These are phyloP conservation scores for Silene latifolia DNA, from an alignment of 148 eudicot genomes.

Conservation along the genomic window DNA sequence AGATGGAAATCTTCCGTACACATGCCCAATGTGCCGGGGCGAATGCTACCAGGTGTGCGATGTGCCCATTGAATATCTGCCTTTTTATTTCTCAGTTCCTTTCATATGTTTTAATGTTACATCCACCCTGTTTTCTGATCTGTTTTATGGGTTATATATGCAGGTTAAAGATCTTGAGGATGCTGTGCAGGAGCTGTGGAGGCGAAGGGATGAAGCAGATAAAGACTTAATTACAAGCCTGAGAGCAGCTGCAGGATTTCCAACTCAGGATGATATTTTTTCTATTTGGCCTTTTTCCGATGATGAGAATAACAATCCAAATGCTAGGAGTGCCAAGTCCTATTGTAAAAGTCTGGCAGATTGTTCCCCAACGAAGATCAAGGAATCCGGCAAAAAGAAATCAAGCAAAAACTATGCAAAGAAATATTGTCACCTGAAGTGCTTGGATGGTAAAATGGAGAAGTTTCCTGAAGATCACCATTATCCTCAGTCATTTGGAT, in stretches of 20 bases:
- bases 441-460: conserved; percentile 31
- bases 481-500: conserved; percentile 36
- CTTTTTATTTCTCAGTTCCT: neutral
- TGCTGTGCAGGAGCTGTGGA: conserved; percentile 95
- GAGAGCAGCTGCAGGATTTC: conserved; percentile 94
- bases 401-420: conserved; percentile 52
- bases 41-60: conserved; percentile 82
- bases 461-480: conserved; percentile 37
- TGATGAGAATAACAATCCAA: conserved; percentile 72
- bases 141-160: neutral
- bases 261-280: conserved; percentile 86
- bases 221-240: conserved; percentile 70
- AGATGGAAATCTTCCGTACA: conserved; percentile 83
- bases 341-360: conserved; percentile 67
- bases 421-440: conserved; percentile 45
- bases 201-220: conserved; percentile 74
- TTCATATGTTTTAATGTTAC: neutral
- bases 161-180: conserved; percentile 82
- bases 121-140: neutral
- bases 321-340: conserved; percentile 45
- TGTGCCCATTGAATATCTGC: neutral
- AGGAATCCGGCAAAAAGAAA: conserved; percentile 55
- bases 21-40: conserved; percentile 92
- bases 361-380: conserved; percentile 64
- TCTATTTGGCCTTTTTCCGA: conserved; percentile 86